These are phyloP conservation scores for Schrenkiella parvula DNA, from an alignment of 345 rosid genomes.

Conservation along the genomic window DNA sequence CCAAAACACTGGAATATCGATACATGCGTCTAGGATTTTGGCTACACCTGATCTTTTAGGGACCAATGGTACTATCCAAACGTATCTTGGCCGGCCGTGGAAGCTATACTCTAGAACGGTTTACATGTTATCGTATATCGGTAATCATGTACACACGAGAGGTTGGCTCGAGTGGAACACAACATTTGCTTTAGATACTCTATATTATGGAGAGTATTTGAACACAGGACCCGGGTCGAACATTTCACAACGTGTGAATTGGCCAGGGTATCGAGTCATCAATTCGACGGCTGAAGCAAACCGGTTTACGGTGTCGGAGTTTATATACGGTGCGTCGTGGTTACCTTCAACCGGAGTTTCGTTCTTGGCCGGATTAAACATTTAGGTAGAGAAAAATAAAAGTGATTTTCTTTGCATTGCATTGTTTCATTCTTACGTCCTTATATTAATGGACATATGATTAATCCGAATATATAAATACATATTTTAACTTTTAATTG, in stretches of 20 bases:
- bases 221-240: conserved; percentile 80
- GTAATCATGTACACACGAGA: conserved; percentile 71
- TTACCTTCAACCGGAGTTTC: conserved; percentile 97
- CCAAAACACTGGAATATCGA: conserved; percentile 92
- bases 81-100: conserved; percentile 96
- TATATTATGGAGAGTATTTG: conserved; percentile 89
- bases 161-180: conserved; percentile 98
- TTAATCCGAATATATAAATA: conserved; percentile 21
- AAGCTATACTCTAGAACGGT: conserved; percentile 72
- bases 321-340: conserved; percentile 93
- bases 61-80: conserved; percentile 44
- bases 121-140: conserved; percentile 65
- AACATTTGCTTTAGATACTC: conserved; percentile 70
- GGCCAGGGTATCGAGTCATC: conserved; percentile 84
- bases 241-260: conserved; percentile 58
- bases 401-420: conserved; percentile 19
- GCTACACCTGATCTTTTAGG: conserved; percentile 54
- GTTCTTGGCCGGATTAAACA: conserved; percentile 70
- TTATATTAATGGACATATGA: conserved; percentile 26
- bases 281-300: conserved; percentile 63
- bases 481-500: conserved; percentile 17
- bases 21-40: conserved; percentile 71
- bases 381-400: conserved; percentile 34
- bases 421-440: conserved; percentile 36
- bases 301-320: conserved; percentile 75